Conservation (phyloP, 208 protist genomes). For the Trypanosoma grayi region DNA sequence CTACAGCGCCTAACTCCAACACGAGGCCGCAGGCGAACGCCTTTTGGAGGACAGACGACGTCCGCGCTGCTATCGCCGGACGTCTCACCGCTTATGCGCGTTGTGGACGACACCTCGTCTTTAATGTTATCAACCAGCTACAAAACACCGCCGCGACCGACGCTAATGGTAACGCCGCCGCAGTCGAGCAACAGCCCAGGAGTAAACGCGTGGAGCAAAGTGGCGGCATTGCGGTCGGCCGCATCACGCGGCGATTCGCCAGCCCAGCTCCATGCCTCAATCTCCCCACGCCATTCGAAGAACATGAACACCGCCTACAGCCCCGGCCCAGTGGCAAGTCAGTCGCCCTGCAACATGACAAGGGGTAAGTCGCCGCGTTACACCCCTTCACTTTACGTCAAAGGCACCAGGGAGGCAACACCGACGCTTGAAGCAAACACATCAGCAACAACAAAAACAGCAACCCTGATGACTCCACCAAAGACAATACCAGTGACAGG, state of each 20-base stretch:
- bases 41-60: no score
- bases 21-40: not conserved
- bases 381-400: not conserved
- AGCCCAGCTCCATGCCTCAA: not conserved
- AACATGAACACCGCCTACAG: not conserved
- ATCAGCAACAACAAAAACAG: not conserved
- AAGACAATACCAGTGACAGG: not conserved
- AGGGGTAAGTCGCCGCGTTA: not conserved
- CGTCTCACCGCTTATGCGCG: conserved; percentile 12
- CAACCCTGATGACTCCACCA: not conserved
- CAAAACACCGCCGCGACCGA: conserved; percentile 4
- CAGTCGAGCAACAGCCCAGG: not conserved
- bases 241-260: not conserved
- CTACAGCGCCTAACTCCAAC: not conserved
- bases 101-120: conserved; percentile 17
- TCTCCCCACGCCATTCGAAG: not conserved
- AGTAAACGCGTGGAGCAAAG: not conserved
- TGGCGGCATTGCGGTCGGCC: not conserved
- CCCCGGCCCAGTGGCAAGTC: not conserved
- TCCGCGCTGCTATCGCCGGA: conserved; percentile 2
- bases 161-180: not conserved
- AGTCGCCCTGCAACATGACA: not conserved
- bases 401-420: not conserved
- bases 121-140: conserved; percentile 1
- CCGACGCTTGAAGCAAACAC: not conserved